phyloP scores from a whole-genome alignment of 1,284 basidiomycete genomes.

The Malassezia sp. region DNA sequence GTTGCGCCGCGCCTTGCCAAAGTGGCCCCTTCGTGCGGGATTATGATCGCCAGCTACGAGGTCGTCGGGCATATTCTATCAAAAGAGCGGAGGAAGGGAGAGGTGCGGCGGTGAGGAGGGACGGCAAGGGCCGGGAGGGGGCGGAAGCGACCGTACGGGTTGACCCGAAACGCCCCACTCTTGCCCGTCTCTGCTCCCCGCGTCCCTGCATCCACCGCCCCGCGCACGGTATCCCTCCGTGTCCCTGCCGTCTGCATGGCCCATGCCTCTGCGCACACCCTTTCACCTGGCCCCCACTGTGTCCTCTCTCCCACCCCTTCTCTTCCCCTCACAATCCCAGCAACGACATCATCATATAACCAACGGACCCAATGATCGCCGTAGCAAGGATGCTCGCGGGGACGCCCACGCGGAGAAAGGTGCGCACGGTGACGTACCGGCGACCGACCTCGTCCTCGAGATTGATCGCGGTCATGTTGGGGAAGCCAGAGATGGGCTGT shows the following conservation, averaged over 20 bases:
- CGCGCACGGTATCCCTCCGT: no score
- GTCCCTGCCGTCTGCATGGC: no score
- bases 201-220: no score
- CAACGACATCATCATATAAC: constrained; percentile 38
- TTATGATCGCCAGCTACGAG: constrained; percentile 94
- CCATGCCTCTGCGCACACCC: no score
- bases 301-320: no score
- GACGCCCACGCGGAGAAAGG: constrained; percentile 87
- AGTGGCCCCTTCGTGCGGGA: constrained; percentile 95
- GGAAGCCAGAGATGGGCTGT: constrained; percentile 93
- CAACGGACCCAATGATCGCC: constrained; percentile 47
- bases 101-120: no score
- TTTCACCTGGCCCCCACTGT: no score
- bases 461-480: constrained; percentile 60
- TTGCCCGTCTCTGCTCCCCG: no score
- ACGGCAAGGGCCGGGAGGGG: no score
- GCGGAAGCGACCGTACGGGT: no score
- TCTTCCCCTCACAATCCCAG: constrained; percentile 10
- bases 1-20: constrained; percentile 79
- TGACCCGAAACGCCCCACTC: no score
- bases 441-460: constrained; percentile 92
- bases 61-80: constrained; percentile 48
- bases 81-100: no score
- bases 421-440: constrained; percentile 51
- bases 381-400: constrained; percentile 79